These are phyloP conservation scores for Cardiospermum halicacabum DNA, from an alignment of 345 rosid genomes.

Conservation along the genomic window DNA sequence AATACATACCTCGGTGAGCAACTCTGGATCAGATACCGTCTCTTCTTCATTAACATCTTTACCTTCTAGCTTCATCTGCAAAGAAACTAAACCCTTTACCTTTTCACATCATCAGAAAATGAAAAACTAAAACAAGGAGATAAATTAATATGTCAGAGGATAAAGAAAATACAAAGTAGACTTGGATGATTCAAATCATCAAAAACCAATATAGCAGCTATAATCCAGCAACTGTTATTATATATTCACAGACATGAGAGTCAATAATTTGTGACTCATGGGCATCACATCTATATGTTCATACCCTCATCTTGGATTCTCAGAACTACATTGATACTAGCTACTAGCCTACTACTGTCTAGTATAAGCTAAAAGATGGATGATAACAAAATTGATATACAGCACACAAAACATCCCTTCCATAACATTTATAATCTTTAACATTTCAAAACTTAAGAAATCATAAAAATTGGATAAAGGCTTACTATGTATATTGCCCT, in stretches of 20 bases:
- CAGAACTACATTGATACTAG: neutral
- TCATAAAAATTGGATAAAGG: slow-evolving; percentile 1
- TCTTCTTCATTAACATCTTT: slow-evolving; percentile 76
- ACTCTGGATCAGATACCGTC: slow-evolving; percentile 67
- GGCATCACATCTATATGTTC: neutral
- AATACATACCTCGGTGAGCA: slow-evolving; percentile 72
- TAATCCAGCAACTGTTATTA: too few species aligned
- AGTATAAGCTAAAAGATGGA: neutral
- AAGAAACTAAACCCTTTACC: slow-evolving; percentile 1
- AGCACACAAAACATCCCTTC: neutral
- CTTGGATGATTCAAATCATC: neutral
- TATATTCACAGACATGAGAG: too few species aligned
- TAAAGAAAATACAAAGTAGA: neutral
- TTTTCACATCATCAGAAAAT: slow-evolving; percentile 5
- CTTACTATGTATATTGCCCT: slow-evolving; percentile 89
- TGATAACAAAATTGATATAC: neutral
- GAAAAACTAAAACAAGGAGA: neutral
- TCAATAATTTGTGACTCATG: too few species aligned
- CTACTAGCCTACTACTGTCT: neutral
- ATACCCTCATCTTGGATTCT: neutral
- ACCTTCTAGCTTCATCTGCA: slow-evolving; percentile 72
- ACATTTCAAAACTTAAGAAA: neutral
- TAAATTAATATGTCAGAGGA: neutral
- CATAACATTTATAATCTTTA: too few species aligned
- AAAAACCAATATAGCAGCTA: too few species aligned